phyloP scores from a whole-genome alignment of 2,329 filamentous ascomycete genomes.

The Orbilia oligospora region DNA sequence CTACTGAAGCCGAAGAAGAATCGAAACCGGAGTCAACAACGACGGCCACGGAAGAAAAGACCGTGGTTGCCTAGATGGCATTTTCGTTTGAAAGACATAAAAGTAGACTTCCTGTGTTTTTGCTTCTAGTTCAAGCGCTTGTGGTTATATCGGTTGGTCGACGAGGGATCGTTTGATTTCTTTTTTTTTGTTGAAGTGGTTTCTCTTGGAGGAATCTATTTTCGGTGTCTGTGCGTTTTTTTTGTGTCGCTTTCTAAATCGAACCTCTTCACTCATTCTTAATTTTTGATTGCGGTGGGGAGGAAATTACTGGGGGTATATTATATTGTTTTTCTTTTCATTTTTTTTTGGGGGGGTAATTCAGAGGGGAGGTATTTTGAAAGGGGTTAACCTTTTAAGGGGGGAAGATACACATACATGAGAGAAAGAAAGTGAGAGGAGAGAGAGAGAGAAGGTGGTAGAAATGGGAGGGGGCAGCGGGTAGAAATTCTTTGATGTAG shows the following conservation, averaged over 20 bases:
- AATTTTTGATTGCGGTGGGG: conserved; percentile 16
- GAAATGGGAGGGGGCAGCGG: neutral
- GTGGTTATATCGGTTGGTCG: conserved; percentile 13
- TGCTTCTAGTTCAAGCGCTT: conserved; percentile 20
- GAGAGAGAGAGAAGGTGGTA: neutral
- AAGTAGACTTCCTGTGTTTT: conserved; percentile 40
- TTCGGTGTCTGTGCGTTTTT: conserved; percentile 8
- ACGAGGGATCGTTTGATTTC: conserved; percentile 18
- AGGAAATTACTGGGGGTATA: neutral
- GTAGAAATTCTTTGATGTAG: conserved; percentile 33
- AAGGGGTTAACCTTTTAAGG: neutral
- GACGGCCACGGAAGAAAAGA: conserved; percentile 38
- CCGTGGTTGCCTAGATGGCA: conserved; percentile 41
- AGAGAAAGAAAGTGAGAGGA: neutral
- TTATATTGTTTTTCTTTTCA: neutral
- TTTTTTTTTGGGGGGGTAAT: conserved; percentile 23
- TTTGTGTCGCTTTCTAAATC: conserved; percentile 12
- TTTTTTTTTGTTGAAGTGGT: neutral
- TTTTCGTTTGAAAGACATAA: conserved; percentile 24
- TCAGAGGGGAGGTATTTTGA: conserved; percentile 6
- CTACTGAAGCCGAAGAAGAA: conserved; percentile 20
- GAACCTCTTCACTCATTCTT: conserved; percentile 47
- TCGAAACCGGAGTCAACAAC: conserved; percentile 48
- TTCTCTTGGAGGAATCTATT: conserved; percentile 1
- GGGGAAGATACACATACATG: neutral